These are phyloP conservation scores for Hypoxylon intermedium DNA, from an alignment of 495 filamentous ascomycete genomes.

Conservation along the genomic window DNA sequence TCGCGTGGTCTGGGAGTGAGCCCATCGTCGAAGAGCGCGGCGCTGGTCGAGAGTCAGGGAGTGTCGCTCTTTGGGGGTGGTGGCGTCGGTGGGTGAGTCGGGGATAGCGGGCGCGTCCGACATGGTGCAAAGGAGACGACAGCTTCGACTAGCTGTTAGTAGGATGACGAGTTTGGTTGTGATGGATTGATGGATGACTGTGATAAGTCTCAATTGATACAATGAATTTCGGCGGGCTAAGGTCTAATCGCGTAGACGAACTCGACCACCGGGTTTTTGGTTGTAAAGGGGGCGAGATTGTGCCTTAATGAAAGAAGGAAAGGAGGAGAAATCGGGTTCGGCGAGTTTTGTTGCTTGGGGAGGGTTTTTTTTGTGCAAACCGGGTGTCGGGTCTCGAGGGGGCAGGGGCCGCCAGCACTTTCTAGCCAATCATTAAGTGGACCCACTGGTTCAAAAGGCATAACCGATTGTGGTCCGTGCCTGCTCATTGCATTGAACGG, in stretches of 20 bases:
- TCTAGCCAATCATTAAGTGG: conserved; percentile 9
- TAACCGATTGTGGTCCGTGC: conserved; percentile 37
- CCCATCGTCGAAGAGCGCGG: conserved; percentile 60
- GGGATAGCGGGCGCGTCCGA: conserved; percentile 39
- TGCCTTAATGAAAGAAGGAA: conserved; percentile 41
- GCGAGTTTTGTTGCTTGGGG: conserved; percentile 36
- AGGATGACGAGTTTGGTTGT: conserved; percentile 2
- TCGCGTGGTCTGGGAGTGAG: conserved; percentile 55
- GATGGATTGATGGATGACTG: conserved; percentile 6
- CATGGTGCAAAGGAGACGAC: conserved; percentile 26
- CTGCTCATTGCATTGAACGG: conserved; percentile 41
- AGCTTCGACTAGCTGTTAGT: conserved; percentile 26
- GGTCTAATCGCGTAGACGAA: conserved; percentile 49
- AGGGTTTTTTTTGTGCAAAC: conserved; percentile 27
- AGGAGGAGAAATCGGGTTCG: conserved; percentile 40
- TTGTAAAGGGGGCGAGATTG: conserved; percentile 45
- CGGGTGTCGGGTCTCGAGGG: not conserved
- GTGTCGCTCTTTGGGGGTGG: conserved; percentile 53
- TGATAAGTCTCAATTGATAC: conserved; percentile 41
- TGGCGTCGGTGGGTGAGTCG: conserved; percentile 28
- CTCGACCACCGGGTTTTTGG: conserved; percentile 41
- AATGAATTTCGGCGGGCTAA: conserved; percentile 32
- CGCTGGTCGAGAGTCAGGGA: conserved; percentile 61
- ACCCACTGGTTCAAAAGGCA: conserved; percentile 29
- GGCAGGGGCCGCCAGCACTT: conserved; percentile 17